phyloP scores from a whole-genome alignment of 805 yeast species.

The Hanseniaspora occidentalis region DNA sequence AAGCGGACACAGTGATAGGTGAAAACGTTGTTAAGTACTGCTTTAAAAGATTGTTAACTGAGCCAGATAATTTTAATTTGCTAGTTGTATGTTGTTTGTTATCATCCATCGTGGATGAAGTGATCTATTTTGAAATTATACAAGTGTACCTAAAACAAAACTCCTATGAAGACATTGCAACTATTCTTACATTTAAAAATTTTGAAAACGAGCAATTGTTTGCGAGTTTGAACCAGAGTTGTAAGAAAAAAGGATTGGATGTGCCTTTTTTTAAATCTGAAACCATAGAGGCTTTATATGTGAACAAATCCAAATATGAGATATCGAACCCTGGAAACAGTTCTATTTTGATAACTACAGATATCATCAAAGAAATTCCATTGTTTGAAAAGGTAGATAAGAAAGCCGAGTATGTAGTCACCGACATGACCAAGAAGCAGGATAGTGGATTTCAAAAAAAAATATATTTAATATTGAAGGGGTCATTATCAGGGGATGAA shows the following conservation, averaged over 20 bases:
- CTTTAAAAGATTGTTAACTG: not conserved
- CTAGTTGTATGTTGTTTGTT: not conserved
- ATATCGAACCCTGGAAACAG: not conserved
- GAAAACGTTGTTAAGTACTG: not conserved
- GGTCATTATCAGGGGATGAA: constrained; percentile 85
- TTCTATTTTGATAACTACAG: not conserved
- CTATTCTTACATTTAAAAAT: not conserved
- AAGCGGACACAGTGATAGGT: not conserved
- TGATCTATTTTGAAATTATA: not conserved
- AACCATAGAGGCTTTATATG: not conserved
- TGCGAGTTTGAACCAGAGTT: not conserved
- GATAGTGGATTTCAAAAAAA: constrained; percentile 51
- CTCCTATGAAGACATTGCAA: not conserved
- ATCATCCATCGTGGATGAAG: not conserved
- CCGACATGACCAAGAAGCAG: constrained; percentile 60
- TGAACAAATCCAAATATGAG: constrained; percentile 5
- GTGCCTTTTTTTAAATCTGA: not conserved
- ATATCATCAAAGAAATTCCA: not conserved
- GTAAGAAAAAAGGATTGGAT: not conserved
- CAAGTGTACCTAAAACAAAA: not conserved
- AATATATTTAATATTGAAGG: constrained; percentile 73
- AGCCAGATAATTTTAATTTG: not conserved
- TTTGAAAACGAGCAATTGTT: not conserved
- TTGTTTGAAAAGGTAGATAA: not conserved
- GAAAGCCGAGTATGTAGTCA: constrained; percentile 18